phyloP scores from a whole-genome alignment of 2,329 filamentous ascomycete species.

The Pyrenophora graminea region DNA sequence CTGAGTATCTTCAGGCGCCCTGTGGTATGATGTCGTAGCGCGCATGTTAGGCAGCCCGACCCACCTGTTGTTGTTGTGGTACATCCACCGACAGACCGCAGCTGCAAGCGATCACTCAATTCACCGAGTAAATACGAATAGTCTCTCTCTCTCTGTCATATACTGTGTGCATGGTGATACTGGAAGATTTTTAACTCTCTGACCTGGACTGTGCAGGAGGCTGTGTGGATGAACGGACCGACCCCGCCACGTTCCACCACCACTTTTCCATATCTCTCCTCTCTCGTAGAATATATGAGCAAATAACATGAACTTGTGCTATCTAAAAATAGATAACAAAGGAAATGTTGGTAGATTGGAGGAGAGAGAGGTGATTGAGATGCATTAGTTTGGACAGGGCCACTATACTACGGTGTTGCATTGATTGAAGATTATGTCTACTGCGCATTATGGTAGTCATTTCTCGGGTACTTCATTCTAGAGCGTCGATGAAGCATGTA shows the following conservation, averaged over 20 bases:
- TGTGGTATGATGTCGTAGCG: background rate
- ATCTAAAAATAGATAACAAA: background rate
- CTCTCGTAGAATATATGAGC: background rate
- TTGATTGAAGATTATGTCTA: background rate
- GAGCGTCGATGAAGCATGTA: background rate
- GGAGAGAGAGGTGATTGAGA: background rate
- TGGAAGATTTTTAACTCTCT: background rate
- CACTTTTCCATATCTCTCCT: background rate
- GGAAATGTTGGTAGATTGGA: background rate
- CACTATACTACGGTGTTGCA: background rate
- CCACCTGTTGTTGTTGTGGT: constrained; percentile 1
- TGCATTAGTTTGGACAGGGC: background rate
- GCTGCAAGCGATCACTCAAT: background rate
- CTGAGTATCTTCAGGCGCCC: constrained; percentile 6
- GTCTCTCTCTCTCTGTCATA: background rate
- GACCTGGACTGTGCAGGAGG: background rate
- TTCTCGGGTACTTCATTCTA: background rate
- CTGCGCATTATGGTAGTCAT: background rate
- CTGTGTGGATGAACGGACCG: constrained; percentile 2
- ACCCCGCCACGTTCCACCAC: constrained; percentile 6
- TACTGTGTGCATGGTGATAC: background rate
- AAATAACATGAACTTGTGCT: background rate
- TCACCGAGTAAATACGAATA: background rate
- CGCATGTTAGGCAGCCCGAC: constrained; percentile 1
- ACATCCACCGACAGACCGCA: background rate